Percentiles rank a stretch among this genome's conserved stretches.
These are phyloP conservation scores for Cyclotella sp. DNA, from an alignment of 108 stramenopile species.

Conservation along the genomic window DNA sequence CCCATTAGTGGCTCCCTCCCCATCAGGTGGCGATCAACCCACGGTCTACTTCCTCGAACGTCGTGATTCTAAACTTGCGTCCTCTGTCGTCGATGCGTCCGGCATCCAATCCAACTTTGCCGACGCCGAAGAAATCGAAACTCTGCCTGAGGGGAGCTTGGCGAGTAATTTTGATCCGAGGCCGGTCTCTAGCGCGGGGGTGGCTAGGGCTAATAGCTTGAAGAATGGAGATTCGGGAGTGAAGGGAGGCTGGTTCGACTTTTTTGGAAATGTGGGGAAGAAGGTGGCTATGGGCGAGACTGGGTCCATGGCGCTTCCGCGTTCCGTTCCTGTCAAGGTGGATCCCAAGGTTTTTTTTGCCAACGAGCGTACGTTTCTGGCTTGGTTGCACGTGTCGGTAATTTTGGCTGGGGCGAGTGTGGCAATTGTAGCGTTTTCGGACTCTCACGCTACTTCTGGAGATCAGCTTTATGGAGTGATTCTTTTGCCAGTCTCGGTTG, in stretches of 20 bases:
- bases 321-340: conserved; percentile 66
- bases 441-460: conserved; percentile 18
- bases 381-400: conserved; percentile 91
- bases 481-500: conserved; percentile 86
- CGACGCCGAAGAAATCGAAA: conserved; percentile 57
- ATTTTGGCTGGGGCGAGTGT: conserved; percentile 86
- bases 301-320: conserved; percentile 20
- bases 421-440: conserved; percentile 80
- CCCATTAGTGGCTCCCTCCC: conserved; percentile 36
- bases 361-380: conserved; percentile 96
- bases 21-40: conserved; percentile 37
- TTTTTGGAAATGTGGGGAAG: conserved; percentile 52
- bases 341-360: conserved; percentile 95
- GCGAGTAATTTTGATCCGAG: conserved; percentile 55
- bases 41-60: conserved; percentile 51
- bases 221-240: conserved; percentile 9
- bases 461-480: conserved; percentile 82
- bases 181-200: conserved; percentile 18
- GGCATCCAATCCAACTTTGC: background rate
- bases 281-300: conserved; percentile 48
- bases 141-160: conserved; percentile 52
- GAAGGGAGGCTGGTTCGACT: conserved; percentile 42
- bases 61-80: conserved; percentile 16
- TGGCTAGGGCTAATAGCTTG: background rate
- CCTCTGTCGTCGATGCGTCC: background rate